Conservation (phyloP, 192 early-diverging fungal genomes). For the Dimargaris verticillata region DNA sequence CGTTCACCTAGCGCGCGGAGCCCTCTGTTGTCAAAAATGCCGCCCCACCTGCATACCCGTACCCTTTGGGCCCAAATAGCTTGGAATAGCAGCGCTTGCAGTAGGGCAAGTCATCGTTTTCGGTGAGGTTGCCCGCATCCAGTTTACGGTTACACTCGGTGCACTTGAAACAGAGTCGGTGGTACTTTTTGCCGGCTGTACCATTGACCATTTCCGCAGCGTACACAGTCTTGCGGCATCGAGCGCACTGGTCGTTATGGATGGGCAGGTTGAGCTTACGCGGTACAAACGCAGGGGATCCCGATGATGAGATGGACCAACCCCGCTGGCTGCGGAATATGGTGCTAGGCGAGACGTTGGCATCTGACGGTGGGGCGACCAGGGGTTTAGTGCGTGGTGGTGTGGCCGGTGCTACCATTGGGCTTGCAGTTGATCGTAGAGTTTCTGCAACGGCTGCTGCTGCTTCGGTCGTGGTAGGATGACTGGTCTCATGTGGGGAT, state of each 20-base stretch:
- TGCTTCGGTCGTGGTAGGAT: neutral
- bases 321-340: too few relatives aligned
- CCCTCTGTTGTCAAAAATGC: slow-evolving; percentile 11
- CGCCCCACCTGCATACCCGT: slow-evolving; percentile 16
- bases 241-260: slow-evolving; percentile 1
- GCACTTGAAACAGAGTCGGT: slow-evolving; percentile 27
- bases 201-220: slow-evolving; percentile 5
- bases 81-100: slow-evolving; percentile 29
- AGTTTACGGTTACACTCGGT: slow-evolving; percentile 20
- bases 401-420: neutral
- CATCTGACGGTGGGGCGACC: neutral
- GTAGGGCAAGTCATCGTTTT: slow-evolving; percentile 27
- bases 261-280: slow-evolving; percentile 4
- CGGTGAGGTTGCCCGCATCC: slow-evolving; percentile 23
- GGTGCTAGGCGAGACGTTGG: too few relatives aligned
- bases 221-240: slow-evolving; percentile 1
- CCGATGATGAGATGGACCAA: too few relatives aligned
- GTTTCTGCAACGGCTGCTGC: neutral
- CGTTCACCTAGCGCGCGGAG: neutral
- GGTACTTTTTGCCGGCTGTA: slow-evolving; percentile 30
- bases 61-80: slow-evolving; percentile 28
- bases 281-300: neutral
- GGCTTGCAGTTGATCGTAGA: neutral
- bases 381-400: neutral
- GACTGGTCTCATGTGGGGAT: neutral